Conservation (phyloP, 345 rosid species). For the Rhodamnia argentea region DNA sequence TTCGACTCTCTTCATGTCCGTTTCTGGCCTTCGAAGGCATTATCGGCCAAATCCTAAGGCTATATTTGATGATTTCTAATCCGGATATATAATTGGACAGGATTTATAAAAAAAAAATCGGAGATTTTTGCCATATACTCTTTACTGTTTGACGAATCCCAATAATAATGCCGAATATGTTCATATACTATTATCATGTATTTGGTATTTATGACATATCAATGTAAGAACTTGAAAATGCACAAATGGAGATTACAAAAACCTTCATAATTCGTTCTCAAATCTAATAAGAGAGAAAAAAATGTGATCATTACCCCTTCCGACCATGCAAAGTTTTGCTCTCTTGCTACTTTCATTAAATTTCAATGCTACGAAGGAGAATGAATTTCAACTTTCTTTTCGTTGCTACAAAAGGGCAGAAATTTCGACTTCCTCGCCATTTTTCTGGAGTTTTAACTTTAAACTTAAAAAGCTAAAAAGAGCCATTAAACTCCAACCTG, state of each 20-base stretch:
- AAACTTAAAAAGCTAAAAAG: background rate
- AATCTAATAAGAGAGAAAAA: background rate
- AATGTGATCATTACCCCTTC: background rate
- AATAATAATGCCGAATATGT: background rate
- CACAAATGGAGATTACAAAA: background rate
- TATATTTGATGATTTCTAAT: background rate
- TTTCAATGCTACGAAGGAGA: background rate
- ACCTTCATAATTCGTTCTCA: background rate
- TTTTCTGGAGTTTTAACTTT: background rate
- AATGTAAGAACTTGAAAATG: background rate
- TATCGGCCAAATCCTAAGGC: background rate
- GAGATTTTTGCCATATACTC: background rate
- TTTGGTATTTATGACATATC: background rate
- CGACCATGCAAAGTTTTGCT: background rate
- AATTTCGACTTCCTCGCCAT: background rate
- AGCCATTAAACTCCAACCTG: background rate
- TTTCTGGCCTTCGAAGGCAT: background rate
- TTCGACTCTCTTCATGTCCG: background rate
- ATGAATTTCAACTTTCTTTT: background rate
- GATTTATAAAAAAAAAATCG: background rate
- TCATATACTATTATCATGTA: background rate
- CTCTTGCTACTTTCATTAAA: background rate
- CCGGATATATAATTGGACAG: background rate
- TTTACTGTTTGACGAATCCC: accelerated
- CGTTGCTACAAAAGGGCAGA: background rate